Conservation (phyloP, 306 rosid genomes). For the Vicia villosa region DNA sequence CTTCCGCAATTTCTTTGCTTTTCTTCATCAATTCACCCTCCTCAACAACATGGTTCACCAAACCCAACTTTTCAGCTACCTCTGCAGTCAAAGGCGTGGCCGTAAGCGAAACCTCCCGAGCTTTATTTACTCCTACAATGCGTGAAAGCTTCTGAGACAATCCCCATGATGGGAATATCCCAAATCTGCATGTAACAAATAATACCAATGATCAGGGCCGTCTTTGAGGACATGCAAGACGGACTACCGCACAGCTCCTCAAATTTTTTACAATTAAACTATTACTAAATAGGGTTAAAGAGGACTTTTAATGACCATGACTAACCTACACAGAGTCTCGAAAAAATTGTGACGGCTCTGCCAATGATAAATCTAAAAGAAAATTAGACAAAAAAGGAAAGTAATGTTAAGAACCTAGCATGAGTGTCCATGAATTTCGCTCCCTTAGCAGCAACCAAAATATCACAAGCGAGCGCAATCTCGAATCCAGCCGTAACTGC, state of each 20-base stretch:
- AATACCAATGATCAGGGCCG: background rate
- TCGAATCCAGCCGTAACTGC: conserved; percentile 96
- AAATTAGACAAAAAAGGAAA: background rate
- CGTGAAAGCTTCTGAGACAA: conserved; percentile 91
- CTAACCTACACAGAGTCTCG: too few relatives aligned
- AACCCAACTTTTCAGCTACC: conserved; percentile 70
- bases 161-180: conserved; percentile 98
- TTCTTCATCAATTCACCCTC: conserved; percentile 72
- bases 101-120: conserved; percentile 86
- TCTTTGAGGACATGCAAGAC: too few relatives aligned
- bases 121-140: conserved; percentile 72
- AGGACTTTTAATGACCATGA: too few relatives aligned
- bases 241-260: too few relatives aligned
- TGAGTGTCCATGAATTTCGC: conserved; percentile 86
- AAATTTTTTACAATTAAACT: too few relatives aligned
- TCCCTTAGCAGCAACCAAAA: conserved; percentile 76
- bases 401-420: conserved; percentile 56
- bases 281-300: too few relatives aligned
- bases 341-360: too few relatives aligned
- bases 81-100: conserved; percentile 83
- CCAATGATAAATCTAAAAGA: too few relatives aligned
- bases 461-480: conserved; percentile 85
- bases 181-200: conserved; percentile 64
- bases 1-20: conserved; percentile 67
- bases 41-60: conserved; percentile 86